These are phyloP conservation scores for Penicillium fuscoglaucum DNA, from an alignment of 2,329 filamentous ascomycete genomes.

Conservation along the genomic window DNA sequence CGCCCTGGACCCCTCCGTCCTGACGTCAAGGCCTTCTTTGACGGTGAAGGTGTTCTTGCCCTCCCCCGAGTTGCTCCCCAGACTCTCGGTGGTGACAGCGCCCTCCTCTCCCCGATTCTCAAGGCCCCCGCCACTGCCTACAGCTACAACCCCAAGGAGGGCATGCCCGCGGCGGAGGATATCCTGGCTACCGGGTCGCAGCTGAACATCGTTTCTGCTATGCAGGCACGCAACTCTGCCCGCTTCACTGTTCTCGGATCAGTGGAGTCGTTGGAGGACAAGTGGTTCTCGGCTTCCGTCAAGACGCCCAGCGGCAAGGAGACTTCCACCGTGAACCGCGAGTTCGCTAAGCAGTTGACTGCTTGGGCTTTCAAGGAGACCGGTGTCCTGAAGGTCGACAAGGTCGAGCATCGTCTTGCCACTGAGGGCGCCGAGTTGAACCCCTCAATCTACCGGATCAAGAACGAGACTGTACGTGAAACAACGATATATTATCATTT, in stretches of 20 bases:
- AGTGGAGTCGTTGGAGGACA: slow-evolving; percentile 80
- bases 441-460: slow-evolving; percentile 88
- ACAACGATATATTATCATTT: not conserved
- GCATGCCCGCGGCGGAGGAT: slow-evolving; percentile 70
- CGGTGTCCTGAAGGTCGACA: slow-evolving; percentile 82
- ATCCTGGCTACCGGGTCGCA: slow-evolving; percentile 82
- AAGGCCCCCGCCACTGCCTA: slow-evolving; percentile 84
- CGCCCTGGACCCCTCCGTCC: slow-evolving; percentile 64
- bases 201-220: slow-evolving; percentile 76
- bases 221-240: slow-evolving; percentile 92
- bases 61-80: slow-evolving; percentile 81
- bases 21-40: slow-evolving; percentile 77
- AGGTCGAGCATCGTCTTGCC: slow-evolving; percentile 70
- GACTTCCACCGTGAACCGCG: slow-evolving; percentile 71
- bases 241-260: slow-evolving; percentile 83
- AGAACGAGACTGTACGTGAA: slow-evolving; percentile 86
- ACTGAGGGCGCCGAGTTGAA: slow-evolving; percentile 62
- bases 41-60: slow-evolving; percentile 68
- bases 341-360: slow-evolving; percentile 81
- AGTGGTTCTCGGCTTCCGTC: slow-evolving; percentile 83
- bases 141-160: slow-evolving; percentile 90
- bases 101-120: slow-evolving; percentile 77
- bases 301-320: slow-evolving; percentile 57
- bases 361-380: slow-evolving; percentile 96
- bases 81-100: slow-evolving; percentile 70